phyloP scores from a whole-genome alignment of 2,329 filamentous ascomycete species.

The Trichoderma aggressivum region DNA sequence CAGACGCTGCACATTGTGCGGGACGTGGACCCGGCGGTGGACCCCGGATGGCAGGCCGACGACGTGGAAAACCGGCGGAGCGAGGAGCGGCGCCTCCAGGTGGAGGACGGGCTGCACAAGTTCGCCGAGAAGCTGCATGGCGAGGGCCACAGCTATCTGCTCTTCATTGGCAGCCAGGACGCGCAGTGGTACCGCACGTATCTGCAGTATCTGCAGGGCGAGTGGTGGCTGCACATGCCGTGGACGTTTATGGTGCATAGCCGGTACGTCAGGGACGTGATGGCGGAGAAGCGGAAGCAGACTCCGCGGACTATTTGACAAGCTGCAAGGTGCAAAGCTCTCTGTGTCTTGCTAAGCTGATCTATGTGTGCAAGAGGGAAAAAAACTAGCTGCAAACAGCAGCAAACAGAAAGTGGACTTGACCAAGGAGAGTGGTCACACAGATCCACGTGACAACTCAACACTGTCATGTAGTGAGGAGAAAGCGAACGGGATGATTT shows the following conservation, averaged over 20 bases:
- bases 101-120: conserved; percentile 23
- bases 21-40: conserved; percentile 27
- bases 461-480: neutral
- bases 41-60: conserved; percentile 28
- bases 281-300: conserved; percentile 3
- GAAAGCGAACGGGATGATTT: neutral
- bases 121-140: conserved; percentile 24
- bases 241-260: conserved; percentile 26
- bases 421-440: too few species aligned
- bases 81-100: conserved; percentile 23
- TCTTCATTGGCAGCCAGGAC: conserved; percentile 28
- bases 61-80: conserved; percentile 24
- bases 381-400: too few species aligned
- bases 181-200: conserved; percentile 28
- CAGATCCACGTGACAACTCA: too few species aligned
- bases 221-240: conserved; percentile 30
- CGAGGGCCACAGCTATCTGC: conserved; percentile 26
- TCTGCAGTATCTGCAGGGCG: conserved; percentile 26
- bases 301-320: neutral
- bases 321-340: too few species aligned
- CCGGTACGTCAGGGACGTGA: conserved; percentile 14
- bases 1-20: conserved; percentile 29
- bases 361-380: too few species aligned
- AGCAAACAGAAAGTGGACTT: too few species aligned
- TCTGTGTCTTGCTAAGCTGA: too few species aligned